A percentile compares a stretch with the other conserved stretches of the same genome.
phyloP scores from a whole-genome alignment of 169 alveolate species.

The Theileria equi region DNA sequence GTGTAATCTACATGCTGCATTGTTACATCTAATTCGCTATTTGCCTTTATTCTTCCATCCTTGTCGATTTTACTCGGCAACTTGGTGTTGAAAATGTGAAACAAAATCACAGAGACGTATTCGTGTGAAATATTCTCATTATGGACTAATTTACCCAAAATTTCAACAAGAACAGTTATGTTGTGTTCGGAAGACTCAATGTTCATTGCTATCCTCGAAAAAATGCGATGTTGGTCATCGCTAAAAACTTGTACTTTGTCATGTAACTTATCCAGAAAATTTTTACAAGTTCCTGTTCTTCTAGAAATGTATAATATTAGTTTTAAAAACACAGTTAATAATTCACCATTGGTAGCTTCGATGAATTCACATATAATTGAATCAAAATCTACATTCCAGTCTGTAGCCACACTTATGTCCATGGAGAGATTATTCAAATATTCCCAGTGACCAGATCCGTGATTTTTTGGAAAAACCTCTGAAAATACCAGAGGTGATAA shows the following conservation, averaged over 20 bases:
- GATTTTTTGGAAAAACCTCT: slow-evolving; percentile 4
- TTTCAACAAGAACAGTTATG: neutral
- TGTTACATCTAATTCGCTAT: neutral
- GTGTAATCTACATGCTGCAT: neutral
- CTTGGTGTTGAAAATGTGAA: slow-evolving; percentile 12
- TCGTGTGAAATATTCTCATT: neutral
- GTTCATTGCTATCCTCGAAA: slow-evolving; percentile 5
- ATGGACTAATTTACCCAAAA: neutral
- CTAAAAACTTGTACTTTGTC: neutral
- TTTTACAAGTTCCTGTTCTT: neutral
- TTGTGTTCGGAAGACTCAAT: neutral
- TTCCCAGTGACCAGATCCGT: slow-evolving; percentile 12
- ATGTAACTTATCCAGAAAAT: too few relatives aligned
- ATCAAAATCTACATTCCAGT: neutral
- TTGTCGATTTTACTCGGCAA: neutral
- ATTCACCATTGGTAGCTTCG: neutral
- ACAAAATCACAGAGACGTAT: neutral
- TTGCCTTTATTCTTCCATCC: slow-evolving; percentile 2
- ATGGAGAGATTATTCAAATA: neutral
- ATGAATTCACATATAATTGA: neutral
- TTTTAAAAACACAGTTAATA: neutral
- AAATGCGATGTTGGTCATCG: neutral
- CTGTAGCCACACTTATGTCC: neutral
- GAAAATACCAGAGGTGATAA: slow-evolving; percentile 3
- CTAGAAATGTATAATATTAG: neutral